Base-by-base conservation (phyloP, 1,284 basidiomycete species). In the Cystobasidium sp. region DNA sequence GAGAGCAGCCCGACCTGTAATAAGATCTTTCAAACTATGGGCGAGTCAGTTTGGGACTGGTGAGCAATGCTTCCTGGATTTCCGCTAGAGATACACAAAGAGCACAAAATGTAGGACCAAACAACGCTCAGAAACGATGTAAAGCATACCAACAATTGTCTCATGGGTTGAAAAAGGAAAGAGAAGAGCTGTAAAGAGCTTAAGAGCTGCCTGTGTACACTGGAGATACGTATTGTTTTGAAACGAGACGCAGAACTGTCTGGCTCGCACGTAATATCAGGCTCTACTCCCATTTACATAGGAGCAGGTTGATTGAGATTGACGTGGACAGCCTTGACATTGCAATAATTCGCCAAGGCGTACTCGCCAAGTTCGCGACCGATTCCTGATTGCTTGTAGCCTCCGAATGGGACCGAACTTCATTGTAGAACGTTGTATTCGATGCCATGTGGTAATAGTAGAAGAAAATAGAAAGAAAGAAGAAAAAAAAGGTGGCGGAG, bases 351-450 rank as follows among this genome's bases (percentile, higher is more conserved):
- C 1, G 70, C 69, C 1, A 94, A 81, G 0, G 91, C 93, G 81
- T 93, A 91, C 80, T 93, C 88, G 62, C 93, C 93, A 52, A 92
- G 84, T 84, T 95, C 93, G 68, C 92, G 88, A 9, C 93, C 93
- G 59, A 93, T 77, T 37, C 79, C 80, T 31, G 75, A 79, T 62
- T 79, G 88, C 87, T 95, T 96, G 88, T 87, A 95, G 43, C 93
- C 94, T 76, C 94, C 93, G 82, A 95, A 95, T 0, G 92, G 91
- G 49, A 91, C 84, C 69, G 86, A 85, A 7, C 87, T 82, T 18
- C 12, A 24, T 55, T 12, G 14, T 55, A 22, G 3, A 14, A 12
- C n/a, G 12, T 12, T 49, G 14, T n/a, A n/a, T 1, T 49, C 1
- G 12, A 12, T 14, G 12, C 46, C n/a, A 12, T 56, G 53, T 56